phyloP scores from a whole-genome alignment of 306 rosid species.

The Sophora flavescens region DNA sequence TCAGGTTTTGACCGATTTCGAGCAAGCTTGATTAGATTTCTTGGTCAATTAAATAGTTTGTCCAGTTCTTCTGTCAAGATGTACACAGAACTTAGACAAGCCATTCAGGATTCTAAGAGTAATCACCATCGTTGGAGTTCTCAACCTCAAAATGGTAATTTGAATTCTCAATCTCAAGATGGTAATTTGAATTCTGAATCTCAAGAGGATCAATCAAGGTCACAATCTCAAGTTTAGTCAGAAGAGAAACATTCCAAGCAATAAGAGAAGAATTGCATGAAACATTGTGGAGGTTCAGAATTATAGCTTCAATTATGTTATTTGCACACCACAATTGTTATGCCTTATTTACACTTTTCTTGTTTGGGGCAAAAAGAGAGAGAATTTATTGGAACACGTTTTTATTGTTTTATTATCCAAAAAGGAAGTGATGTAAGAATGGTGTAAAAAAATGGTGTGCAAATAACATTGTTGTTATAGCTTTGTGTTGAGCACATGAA shows the following conservation, averaged over 20 bases:
- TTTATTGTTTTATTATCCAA: neutral
- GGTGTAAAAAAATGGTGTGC: neutral
- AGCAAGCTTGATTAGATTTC: conserved; percentile 65
- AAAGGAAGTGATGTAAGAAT: neutral
- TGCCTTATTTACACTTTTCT: neutral
- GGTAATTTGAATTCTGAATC: conserved; percentile 47
- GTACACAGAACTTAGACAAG: conserved; percentile 60
- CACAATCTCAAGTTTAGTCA: conserved; percentile 50
- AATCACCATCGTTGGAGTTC: conserved; percentile 47
- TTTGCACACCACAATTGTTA: neutral
- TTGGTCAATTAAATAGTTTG: conserved; percentile 59
- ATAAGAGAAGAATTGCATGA: conserved; percentile 10
- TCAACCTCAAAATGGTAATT: conserved; percentile 47
- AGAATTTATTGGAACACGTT: too few relatives aligned
- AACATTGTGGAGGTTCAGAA: conserved; percentile 14
- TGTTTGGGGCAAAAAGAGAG: too few relatives aligned
- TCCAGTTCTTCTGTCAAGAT: conserved; percentile 68
- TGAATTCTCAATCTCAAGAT: conserved; percentile 39
- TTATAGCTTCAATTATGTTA: neutral
- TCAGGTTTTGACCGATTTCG: conserved; percentile 71
- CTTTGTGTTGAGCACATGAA: conserved; percentile 11
- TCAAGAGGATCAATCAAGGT: conserved; percentile 47
- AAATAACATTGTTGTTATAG: neutral
- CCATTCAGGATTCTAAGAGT: conserved; percentile 53
- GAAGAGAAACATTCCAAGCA: conserved; percentile 29